Conservation (phyloP, 2,329 filamentous ascomycete genomes). For the Zarea fungicola region DNA sequence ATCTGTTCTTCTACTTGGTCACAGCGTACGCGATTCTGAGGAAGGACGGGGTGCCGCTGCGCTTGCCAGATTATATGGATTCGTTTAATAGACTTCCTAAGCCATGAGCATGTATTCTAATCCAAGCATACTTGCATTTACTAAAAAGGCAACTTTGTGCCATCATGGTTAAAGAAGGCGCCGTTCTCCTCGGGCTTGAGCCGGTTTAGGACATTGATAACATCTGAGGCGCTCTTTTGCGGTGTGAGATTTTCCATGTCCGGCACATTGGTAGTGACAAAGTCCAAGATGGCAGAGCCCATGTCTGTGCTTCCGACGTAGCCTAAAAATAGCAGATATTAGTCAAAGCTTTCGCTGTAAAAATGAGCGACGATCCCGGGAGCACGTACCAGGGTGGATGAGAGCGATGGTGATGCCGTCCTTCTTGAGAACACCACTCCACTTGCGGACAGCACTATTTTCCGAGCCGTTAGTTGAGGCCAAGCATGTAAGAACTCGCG, state of each 20-base stretch:
- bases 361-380: not conserved
- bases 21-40: not conserved
- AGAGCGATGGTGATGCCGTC: slow-evolving; percentile 19
- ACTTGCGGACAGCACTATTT: slow-evolving; percentile 20
- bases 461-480: slow-evolving; percentile 15
- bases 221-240: not conserved
- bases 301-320: not conserved
- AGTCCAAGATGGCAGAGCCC: not conserved
- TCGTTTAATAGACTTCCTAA: not conserved
- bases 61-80: not conserved
- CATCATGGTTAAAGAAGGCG: not conserved
- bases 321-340: not conserved
- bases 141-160: not conserved
- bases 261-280: not conserved
- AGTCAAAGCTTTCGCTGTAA: not conserved
- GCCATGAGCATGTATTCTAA: no score
- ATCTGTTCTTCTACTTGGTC: slow-evolving; percentile 8
- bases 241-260: not conserved
- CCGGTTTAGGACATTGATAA: not conserved
- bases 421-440: slow-evolving; percentile 18
- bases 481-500: not conserved
- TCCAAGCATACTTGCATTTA: not conserved
- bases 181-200: not conserved
- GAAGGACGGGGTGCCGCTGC: slow-evolving; percentile 6
- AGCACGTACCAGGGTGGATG: slow-evolving; percentile 20